Conservation (phyloP, 805 yeast species). For the Saccharomycopsis sp. region DNA sequence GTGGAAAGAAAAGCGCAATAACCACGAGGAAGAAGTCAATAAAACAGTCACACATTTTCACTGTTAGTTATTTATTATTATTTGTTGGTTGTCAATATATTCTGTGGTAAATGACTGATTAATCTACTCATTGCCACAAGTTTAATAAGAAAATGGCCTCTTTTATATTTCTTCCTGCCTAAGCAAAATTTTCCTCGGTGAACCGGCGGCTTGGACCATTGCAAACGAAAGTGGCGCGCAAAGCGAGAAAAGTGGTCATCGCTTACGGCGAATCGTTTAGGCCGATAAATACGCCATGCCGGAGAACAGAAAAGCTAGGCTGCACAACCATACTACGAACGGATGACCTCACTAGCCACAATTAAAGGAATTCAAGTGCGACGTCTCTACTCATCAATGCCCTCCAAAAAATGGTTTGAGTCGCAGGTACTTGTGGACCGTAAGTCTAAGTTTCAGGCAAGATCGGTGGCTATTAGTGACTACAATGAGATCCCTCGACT, state of each 20-base stretch:
- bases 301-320: no score
- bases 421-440: slow-evolving; percentile 39
- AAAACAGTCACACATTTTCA: slow-evolving; percentile 28
- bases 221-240: background rate
- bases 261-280: no score
- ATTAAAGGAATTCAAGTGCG: background rate
- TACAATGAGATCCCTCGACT: slow-evolving; percentile 38
- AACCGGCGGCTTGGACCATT: background rate
- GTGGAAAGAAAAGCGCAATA: slow-evolving; percentile 68
- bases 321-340: background rate
- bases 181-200: background rate
- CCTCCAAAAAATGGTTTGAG: slow-evolving; percentile 31
- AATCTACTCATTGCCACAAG: no score
- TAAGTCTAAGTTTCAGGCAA: slow-evolving; percentile 64
- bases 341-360: background rate
- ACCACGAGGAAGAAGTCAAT: slow-evolving; percentile 63
- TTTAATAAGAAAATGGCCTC: background rate
- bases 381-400: background rate
- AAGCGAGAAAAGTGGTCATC: background rate
- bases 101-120: background rate
- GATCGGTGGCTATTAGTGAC: slow-evolving; percentile 38
- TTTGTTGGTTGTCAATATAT: no score
- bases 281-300: background rate
- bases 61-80: no score
- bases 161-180: background rate